Base-by-base conservation (phyloP, 2,329 filamentous ascomycete genomes). In the Colletotrichum lini region DNA sequence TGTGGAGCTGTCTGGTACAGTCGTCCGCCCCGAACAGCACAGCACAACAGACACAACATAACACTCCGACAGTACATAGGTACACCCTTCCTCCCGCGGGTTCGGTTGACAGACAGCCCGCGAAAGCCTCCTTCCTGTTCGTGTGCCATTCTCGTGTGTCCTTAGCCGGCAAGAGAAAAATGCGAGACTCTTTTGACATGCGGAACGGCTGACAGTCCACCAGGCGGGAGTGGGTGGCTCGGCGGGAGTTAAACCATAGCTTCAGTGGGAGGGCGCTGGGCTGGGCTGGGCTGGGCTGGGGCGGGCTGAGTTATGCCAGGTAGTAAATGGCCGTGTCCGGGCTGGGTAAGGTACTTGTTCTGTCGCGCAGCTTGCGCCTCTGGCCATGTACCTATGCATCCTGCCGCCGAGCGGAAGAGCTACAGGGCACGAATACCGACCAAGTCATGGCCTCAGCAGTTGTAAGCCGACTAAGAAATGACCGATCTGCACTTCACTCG, bases 1-100 rank as follows among this genome's bases (percentile, higher is more conserved):
- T 16, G 64, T 70, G 68, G 68, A 62, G 49, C 49, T 54, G 50
- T 23, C 53, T 26, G 35, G 44, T 40, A 35, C 50, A 30, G 49
- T 45, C n/a, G 26, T 40, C 58, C 45, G n/a, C 40, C 53, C 52
- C 30, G 18, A 56, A 56, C 18, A 47, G n/a, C 35, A 56, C 35
- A 56, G 53, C n/a, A 35, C 44, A 47, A n/a, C 44, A 47, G 9
- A 38, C 35, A 38, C 9, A 38, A 8, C 44, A 18, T 47, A 12
- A 15, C 16, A 7, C 30, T 9, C 23, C 49, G 23, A 26, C 23
- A 12, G 16, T 38, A 38, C 35, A 10, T 38, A 9, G 8, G 35
- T 54, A 13, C 26, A 4, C 15, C 15, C 30, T n/a, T 53, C 5
- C 30, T 35, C n/a, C 18, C 21, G 40, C 30, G 52, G 8, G 5